phyloP scores from a whole-genome alignment of 495 filamentous ascomycete species.

The Delitschia confertaspora region DNA sequence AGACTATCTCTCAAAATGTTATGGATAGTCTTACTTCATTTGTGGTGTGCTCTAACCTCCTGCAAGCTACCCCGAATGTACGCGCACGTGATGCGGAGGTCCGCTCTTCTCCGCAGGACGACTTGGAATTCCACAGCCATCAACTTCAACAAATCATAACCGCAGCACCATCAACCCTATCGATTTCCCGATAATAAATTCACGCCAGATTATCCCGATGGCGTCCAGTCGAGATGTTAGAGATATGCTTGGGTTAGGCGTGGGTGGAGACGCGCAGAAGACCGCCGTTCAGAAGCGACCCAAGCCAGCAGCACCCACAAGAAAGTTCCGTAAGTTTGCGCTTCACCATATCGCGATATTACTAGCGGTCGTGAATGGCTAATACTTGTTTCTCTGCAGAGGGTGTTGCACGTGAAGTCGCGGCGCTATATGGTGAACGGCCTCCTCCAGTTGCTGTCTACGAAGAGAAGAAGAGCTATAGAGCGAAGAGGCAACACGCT shows the following conservation, averaged over 20 bases:
- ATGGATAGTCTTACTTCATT: no score
- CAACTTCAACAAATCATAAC: no score
- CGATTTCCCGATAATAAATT: no score
- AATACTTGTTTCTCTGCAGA: constrained; percentile 43
- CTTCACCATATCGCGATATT: constrained; percentile 31
- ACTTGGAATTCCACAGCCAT: no score
- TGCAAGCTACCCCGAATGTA: no score
- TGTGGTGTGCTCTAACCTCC: no score
- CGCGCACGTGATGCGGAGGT: no score
- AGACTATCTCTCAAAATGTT: no score
- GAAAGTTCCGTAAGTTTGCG: constrained; percentile 19
- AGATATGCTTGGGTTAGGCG: constrained; percentile 29
- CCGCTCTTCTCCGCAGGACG: no score
- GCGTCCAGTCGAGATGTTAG: constrained; percentile 30
- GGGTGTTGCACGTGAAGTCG: constrained; percentile 61
- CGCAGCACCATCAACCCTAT: no score
- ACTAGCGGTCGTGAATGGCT: not conserved
- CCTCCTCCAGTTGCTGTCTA: constrained; percentile 60
- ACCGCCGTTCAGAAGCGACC: constrained; percentile 17
- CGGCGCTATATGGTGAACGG: constrained; percentile 56
- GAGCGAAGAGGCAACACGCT: constrained; percentile 36
- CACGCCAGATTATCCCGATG: constrained; percentile 21
- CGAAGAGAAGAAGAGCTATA: constrained; percentile 51
- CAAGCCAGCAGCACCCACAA: constrained; percentile 17
- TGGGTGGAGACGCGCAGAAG: constrained; percentile 6